phyloP scores from a whole-genome alignment of 129 eudicot genomes.

The Artemisia annua region DNA sequence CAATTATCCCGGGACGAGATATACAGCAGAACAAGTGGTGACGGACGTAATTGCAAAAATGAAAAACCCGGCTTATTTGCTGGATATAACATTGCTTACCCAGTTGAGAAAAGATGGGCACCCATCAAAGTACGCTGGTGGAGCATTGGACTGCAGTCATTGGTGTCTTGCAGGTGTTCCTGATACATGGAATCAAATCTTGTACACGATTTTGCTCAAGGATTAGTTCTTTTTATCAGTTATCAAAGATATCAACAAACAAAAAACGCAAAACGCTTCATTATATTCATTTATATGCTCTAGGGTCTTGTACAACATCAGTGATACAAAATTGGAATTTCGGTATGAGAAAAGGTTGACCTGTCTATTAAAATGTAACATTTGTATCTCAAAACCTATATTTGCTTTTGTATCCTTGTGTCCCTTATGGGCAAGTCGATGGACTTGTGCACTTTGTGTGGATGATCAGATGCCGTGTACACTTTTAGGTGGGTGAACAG shows the following conservation, averaged over 20 bases:
- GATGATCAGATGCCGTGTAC: conserved; percentile 79
- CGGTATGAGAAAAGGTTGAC: too few relatives aligned
- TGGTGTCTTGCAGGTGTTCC: conserved; percentile 73
- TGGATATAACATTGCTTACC: conserved; percentile 52
- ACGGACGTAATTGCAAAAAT: conserved; percentile 39
- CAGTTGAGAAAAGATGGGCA: conserved; percentile 54
- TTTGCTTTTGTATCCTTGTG: conserved; percentile 56
- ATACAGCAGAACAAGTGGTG: conserved; percentile 34
- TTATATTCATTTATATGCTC: too few relatives aligned
- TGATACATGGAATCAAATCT: conserved; percentile 61
- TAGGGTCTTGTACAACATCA: too few relatives aligned
- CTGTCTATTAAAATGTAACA: too few relatives aligned
- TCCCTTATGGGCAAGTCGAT: conserved; percentile 71
- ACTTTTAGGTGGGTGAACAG: conserved; percentile 86
- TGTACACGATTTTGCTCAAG: conserved; percentile 41
- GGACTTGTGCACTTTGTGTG: conserved; percentile 86
- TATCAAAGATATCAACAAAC: neutral
- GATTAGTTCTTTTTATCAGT: conserved; percentile 24
- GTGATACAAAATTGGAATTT: too few relatives aligned
- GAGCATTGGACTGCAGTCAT: conserved; percentile 45
- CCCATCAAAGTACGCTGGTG: conserved; percentile 46
- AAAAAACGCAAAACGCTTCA: too few relatives aligned
- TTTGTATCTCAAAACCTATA: too few relatives aligned
- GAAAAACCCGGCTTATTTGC: conserved; percentile 41
- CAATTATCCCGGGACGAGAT: conserved; percentile 31